Evolutionary conservation across 2,329 filamentous ascomycete species (phyloP).

Genomic region (Aspergillus oerlinghausenensis): DNA sequence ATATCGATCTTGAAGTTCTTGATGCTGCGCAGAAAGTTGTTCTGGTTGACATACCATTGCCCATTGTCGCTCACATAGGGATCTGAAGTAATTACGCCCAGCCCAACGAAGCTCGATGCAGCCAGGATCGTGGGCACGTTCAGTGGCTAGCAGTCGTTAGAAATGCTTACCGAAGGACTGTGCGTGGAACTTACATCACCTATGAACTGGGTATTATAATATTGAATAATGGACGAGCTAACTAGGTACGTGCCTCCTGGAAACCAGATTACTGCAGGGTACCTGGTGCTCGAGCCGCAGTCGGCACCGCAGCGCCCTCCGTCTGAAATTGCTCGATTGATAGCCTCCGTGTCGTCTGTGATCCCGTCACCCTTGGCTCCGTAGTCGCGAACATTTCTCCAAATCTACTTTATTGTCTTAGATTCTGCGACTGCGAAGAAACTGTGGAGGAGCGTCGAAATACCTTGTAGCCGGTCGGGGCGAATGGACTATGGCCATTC

Average conservation of each 20-base stretch:
- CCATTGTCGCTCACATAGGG: constrained; percentile 12
- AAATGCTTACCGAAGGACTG: no score
- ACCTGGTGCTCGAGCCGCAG: constrained; percentile 37
- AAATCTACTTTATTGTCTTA: constrained; percentile 1
- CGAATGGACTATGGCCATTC: no score
- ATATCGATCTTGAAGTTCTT: constrained; percentile 24
- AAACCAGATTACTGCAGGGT: constrained; percentile 54
- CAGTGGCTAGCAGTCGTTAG: neutral
- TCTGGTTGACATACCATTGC: constrained; percentile 13
- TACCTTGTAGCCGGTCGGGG: no score
- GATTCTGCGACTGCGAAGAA: no score
- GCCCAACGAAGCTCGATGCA: constrained; percentile 17
- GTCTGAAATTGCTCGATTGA: constrained; percentile 44
- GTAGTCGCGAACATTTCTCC: constrained; percentile 12
- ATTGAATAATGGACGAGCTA: constrained; percentile 54
- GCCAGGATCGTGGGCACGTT: constrained; percentile 18
- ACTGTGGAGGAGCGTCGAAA: no score
- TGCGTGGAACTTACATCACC: constrained; percentile 41
- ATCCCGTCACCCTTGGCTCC: constrained; percentile 10
- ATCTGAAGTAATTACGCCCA: constrained; percentile 20
- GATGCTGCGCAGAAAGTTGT: constrained; percentile 20
- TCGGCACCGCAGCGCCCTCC: constrained; percentile 42
- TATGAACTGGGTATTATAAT: constrained; percentile 60
- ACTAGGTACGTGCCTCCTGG: constrained; percentile 56
- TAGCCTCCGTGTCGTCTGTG: constrained; percentile 41